Evolutionary conservation across 306 rosid species (phyloP), one percentile per base, ranked within the genome.

Genomic region (Betula pendula): DNA sequence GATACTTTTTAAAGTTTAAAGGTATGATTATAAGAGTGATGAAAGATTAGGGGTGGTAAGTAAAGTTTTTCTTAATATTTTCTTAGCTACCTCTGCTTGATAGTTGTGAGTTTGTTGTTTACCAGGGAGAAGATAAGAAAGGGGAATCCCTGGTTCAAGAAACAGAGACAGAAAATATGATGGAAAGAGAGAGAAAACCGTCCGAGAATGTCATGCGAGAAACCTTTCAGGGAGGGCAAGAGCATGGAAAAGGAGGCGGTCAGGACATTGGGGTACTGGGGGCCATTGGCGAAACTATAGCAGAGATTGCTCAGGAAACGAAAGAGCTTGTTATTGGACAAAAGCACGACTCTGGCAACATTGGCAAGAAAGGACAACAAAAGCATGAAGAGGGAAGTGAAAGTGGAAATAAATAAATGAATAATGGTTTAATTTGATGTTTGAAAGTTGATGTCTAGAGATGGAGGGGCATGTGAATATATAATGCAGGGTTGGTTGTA

Each of bases 261-360:
- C 72, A 1, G 3, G 83, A 65, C 60, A 49, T 11, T 8, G 88
- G 89, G 6, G 77, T 86, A 17, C 33, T 88, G 22, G 84, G 77
- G 24, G 90, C 92, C 50, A 73, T 90, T 45, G 94, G 90, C 2
- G 98, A 90, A 65, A 88, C 97, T 3, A 72, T 88, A 40, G 49
- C 72, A 7, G 97, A 90, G 81, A 88, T 89, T 5, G 96, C 92
- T 0, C 66, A 89, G 78, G 81, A 90, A 48, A 84, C 92, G 0
- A 88, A 83, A 73, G 80, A 80, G 11, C 33, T 86, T 4, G 91
- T 83, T 62, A 76, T 81, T 43, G 97, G 75, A 33, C 11, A 3
- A 14, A 7, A 8, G 5, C 9, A 72, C 4, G 75, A 79, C 15
- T 25, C 73, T 58, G 40, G 40, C 71, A 49, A 70, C 47, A 13